Conservation (phyloP, 1,284 basidiomycete species). For the Apiotrichum veenhuisii region DNA sequence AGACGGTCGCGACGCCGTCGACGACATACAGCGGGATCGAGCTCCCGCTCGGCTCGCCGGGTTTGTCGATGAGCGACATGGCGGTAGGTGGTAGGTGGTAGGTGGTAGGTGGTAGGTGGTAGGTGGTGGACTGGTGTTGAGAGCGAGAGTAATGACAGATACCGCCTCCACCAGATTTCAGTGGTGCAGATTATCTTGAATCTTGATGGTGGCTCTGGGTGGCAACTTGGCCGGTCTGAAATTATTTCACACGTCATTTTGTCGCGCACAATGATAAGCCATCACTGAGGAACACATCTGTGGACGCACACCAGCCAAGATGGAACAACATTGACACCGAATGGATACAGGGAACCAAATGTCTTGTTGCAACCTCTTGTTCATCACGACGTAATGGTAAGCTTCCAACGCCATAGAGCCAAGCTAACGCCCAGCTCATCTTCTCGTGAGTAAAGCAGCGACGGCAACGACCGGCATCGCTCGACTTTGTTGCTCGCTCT, state of each 20-base stretch:
- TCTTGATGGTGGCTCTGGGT: background rate
- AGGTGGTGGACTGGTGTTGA: background rate
- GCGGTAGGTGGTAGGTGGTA: background rate
- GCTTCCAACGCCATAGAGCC: background rate
- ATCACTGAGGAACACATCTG: too few relatives aligned
- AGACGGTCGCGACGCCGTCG: conserved; percentile 46
- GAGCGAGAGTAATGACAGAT: too few relatives aligned
- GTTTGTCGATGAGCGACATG: conserved; percentile 8
- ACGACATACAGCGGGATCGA: conserved; percentile 47
- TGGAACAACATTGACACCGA: too few relatives aligned
- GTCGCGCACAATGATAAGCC: background rate
- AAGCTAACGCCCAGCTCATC: conserved; percentile 32
- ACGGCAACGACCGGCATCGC: background rate
- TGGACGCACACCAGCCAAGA: background rate
- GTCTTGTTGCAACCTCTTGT: background rate
- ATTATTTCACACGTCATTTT: conserved; percentile 5
- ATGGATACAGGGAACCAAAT: background rate
- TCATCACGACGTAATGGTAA: conserved; percentile 4
- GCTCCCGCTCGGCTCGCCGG: conserved; percentile 2
- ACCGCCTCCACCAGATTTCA: background rate
- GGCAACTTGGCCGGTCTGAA: too few relatives aligned
- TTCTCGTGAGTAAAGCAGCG: conserved; percentile 34
- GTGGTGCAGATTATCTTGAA: background rate
- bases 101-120: background rate
- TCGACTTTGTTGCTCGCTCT: background rate